A percentile compares a stretch with the other conserved stretches of the same genome.
Evolutionary conservation across 2,329 filamentous ascomycete genomes (phyloP).

Genomic region (Lojkania enalia): DNA sequence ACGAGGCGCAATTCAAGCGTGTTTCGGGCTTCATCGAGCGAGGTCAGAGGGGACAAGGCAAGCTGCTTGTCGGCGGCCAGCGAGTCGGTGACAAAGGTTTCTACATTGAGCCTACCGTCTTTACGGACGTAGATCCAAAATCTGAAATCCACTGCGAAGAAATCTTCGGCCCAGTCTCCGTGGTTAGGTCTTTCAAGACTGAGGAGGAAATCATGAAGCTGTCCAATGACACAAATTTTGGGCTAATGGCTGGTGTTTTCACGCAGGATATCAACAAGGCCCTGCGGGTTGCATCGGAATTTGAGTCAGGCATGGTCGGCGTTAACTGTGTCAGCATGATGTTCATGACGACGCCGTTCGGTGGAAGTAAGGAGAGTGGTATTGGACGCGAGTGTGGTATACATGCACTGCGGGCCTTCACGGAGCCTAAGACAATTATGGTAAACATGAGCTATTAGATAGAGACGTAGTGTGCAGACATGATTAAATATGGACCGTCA

Average conservation of each 20-base stretch:
- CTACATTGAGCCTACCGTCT: constrained; percentile 43
- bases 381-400: constrained; percentile 55
- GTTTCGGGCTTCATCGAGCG: constrained; percentile 42
- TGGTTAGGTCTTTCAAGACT: constrained; percentile 42
- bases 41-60: constrained; percentile 33
- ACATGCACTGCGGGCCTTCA: constrained; percentile 53
- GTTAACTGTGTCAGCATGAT: constrained; percentile 40
- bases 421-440: constrained; percentile 57
- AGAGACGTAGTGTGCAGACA: background rate
- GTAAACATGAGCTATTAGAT: constrained; percentile 45
- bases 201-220: constrained; percentile 46
- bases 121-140: constrained; percentile 37
- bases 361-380: constrained; percentile 56
- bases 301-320: constrained; percentile 42
- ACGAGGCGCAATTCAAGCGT: constrained; percentile 40
- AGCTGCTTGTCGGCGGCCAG: constrained; percentile 39
- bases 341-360: constrained; percentile 52
- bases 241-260: constrained; percentile 44
- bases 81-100: constrained; percentile 35
- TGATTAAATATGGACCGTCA: too few species aligned
- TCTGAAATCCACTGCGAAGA: constrained; percentile 44
- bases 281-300: constrained; percentile 35
- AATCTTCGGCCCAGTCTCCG: constrained; percentile 45
- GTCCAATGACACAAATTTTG: constrained; percentile 46
- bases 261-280: constrained; percentile 46